Percentiles rank a stretch among this genome's conserved stretches.
Evolutionary conservation across 1,284 basidiomycete genomes (phyloP).

Genomic region (Tilletia walkeri): DNA sequence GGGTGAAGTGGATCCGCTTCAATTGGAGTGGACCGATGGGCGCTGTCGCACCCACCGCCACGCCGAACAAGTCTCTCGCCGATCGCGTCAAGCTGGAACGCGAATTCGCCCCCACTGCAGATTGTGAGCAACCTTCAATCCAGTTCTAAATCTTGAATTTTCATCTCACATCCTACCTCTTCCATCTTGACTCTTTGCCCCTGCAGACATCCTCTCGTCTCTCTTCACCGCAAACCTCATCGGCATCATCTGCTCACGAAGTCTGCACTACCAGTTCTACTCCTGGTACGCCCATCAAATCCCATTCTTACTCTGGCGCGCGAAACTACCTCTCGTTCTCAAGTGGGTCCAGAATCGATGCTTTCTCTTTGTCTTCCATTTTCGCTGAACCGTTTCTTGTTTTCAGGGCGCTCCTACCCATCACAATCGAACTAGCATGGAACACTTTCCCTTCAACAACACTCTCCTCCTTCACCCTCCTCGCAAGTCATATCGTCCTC

Average conservation of each 20-base stretch:
- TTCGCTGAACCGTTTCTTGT: neutral
- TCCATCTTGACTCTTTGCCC: too few relatives aligned
- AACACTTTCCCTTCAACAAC: constrained; percentile 28
- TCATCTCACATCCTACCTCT: too few relatives aligned
- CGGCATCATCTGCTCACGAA: constrained; percentile 88
- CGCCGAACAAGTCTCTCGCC: neutral
- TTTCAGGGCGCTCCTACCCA: constrained; percentile 19
- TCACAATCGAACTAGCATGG: constrained; percentile 26
- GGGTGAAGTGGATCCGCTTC: constrained; percentile 62
- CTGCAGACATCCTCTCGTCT: constrained; percentile 72
- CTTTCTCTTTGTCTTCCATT: neutral
- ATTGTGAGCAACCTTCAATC: neutral
- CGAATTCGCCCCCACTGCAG: neutral
- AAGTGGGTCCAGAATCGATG: constrained; percentile 22
- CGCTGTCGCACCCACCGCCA: constrained; percentile 43
- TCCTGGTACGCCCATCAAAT: constrained; percentile 94
- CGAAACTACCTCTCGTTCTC: constrained; percentile 27
- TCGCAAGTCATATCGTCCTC: constrained; percentile 16
- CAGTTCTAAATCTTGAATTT: too few relatives aligned
- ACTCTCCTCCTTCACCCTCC: constrained; percentile 18
- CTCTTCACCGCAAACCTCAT: constrained; percentile 89
- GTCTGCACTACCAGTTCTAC: constrained; percentile 97
- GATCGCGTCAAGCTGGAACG: neutral
- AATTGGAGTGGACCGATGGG: constrained; percentile 60
- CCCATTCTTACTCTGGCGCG: constrained; percentile 76